Evolutionary conservation across 1,284 basidiomycete species (phyloP), one percentile per base, ranked within the genome.

Genomic region (Papiliotrema fonsecae): DNA sequence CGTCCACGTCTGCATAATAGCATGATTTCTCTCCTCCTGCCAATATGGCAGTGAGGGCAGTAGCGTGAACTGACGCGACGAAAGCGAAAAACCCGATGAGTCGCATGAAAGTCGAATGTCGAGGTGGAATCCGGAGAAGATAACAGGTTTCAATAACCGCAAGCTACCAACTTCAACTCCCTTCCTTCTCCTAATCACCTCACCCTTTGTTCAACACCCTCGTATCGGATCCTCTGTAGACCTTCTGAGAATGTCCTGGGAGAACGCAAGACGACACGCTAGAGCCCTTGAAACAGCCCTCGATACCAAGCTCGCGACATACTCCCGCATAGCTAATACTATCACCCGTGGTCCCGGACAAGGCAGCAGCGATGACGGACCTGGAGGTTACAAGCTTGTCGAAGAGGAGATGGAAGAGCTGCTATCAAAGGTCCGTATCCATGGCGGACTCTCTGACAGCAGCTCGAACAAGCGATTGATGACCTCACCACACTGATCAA

Each of bases 1-100:
- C 67, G 49, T 97, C 94, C n/a, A 96, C 92, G 69, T 93, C 90
- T 6, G 91, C 89, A 65, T 90, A 97, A 76, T 93, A 98, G 74
- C 96, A 99, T 48, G 88, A 76, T 44, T 87, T 79, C 67, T 96
- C 88, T 66, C 91, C 92, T 0, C 90, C 84, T 18, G 81, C 77
- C 51, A 98, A 82, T 26, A 86, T 78, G 3, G 92, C 91, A 1
- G 94, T 97, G 41, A 99, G 76, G 0, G 96, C 92, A 1, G 88
- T 81, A 14, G 72, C 76, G 24, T 50, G 39, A 0, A 55, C 62
- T 4, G 44, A 24, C 4, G 54, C 19, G 50, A 41, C 9, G 37
- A 46, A 38, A 45, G 42, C 35, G 49, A 47, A 28, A 59, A 41
- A 41, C 57, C 36, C 35, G 53, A 50, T 19, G 22, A 45, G 47